These are phyloP conservation scores for Daldinia vernicosa DNA, from an alignment of 495 filamentous ascomycete genomes.

Conservation along the genomic window DNA sequence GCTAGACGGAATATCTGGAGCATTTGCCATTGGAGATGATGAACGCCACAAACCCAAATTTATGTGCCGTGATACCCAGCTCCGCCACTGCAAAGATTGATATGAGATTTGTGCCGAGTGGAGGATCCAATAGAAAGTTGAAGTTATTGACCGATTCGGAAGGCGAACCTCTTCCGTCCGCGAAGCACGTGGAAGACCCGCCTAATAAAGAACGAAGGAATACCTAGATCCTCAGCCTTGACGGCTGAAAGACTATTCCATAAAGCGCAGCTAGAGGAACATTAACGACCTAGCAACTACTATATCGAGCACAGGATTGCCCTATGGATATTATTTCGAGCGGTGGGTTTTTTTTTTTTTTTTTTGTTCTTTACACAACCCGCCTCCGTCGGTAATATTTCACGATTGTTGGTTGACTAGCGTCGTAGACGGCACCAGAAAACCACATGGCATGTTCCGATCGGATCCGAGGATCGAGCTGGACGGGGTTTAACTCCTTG, in stretches of 20 bases:
- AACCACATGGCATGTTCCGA: not conserved
- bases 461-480: not conserved
- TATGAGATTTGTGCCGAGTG: not conserved
- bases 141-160: not conserved
- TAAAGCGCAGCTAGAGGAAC: constrained; percentile 1
- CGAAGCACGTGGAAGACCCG: not conserved
- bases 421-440: not conserved
- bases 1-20: constrained; percentile 9
- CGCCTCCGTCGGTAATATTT: not conserved
- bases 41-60: constrained; percentile 1
- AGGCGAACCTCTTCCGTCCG: not conserved
- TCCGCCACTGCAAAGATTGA: not conserved
- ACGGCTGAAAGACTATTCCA: not conserved
- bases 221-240: constrained; percentile 1
- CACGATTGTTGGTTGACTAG: not conserved
- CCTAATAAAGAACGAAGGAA: constrained; percentile 1
- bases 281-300: not conserved
- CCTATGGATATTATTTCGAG: constrained; percentile 1
- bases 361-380: not conserved
- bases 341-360: not conserved
- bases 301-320: not conserved
- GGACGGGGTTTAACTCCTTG: not conserved
- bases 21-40: constrained; percentile 1
- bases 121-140: not conserved
- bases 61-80: not conserved